phyloP scores from a whole-genome alignment of 2,329 filamentous ascomycete genomes.

The Epicoccum sorghinum region DNA sequence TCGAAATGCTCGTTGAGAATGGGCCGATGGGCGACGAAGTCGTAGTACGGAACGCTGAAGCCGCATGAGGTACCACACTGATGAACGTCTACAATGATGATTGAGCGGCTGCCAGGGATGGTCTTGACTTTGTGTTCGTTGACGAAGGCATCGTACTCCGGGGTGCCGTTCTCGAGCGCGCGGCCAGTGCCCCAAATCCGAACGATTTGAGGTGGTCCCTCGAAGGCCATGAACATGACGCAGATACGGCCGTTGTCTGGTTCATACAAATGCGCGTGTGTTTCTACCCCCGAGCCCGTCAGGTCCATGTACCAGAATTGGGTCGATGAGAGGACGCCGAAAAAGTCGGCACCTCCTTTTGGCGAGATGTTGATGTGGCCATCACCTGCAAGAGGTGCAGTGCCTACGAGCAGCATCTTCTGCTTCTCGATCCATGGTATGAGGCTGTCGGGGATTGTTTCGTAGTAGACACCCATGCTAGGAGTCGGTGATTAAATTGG shows the following conservation, averaged over 20 bases:
- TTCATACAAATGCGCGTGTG: slow-evolving; percentile 52
- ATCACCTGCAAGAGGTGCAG: slow-evolving; percentile 47
- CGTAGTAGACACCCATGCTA: slow-evolving; percentile 53
- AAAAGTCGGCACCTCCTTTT: slow-evolving; percentile 51
- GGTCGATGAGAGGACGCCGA: slow-evolving; percentile 48
- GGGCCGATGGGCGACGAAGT: slow-evolving; percentile 49
- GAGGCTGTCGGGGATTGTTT: slow-evolving; percentile 49
- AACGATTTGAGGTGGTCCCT: slow-evolving; percentile 51
- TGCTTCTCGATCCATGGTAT: slow-evolving; percentile 53
- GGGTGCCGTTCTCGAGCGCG: slow-evolving; percentile 47
- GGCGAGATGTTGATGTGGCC: slow-evolving; percentile 56
- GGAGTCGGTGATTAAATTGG: not conserved
- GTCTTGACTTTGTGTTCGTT: slow-evolving; percentile 39
- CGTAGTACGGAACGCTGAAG: slow-evolving; percentile 53
- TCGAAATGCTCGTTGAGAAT: slow-evolving; percentile 51
- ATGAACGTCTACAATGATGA: slow-evolving; percentile 52
- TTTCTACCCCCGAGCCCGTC: slow-evolving; percentile 52
- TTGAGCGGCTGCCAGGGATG: slow-evolving; percentile 47
- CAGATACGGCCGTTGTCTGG: slow-evolving; percentile 44
- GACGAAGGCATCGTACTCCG: slow-evolving; percentile 45
- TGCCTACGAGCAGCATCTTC: slow-evolving; percentile 53
- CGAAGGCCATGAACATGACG: slow-evolving; percentile 49
- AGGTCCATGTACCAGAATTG: slow-evolving; percentile 56
- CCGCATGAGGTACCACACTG: slow-evolving; percentile 53
- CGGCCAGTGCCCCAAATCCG: slow-evolving; percentile 51